A percentile compares a stretch with the other conserved stretches of the same genome.
Conservation (phyloP, 2,329 filamentous ascomycete genomes). For the Talaromyces sp. region DNA sequence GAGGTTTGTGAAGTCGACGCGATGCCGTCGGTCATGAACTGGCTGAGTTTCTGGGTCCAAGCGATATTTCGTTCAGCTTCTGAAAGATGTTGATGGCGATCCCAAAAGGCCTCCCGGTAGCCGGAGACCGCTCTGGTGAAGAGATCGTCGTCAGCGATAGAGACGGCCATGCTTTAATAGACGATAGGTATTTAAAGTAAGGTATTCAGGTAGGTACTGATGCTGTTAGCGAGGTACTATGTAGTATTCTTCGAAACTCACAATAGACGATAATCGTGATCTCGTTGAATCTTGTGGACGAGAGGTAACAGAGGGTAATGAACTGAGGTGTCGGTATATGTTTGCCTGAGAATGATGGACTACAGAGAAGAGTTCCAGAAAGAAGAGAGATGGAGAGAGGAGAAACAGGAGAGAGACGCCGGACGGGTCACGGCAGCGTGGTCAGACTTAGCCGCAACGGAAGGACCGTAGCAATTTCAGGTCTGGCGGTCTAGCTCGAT, state of each 20-base stretch:
- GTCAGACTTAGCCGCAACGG: background rate
- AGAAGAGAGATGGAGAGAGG: too few species aligned
- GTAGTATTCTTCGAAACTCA: background rate
- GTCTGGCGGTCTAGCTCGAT: background rate
- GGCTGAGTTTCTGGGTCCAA: conserved; percentile 38
- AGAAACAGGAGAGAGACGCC: background rate
- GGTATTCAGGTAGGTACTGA: background rate
- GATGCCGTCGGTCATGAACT: conserved; percentile 34
- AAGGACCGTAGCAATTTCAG: background rate
- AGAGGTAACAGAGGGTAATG: background rate
- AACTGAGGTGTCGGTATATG: background rate
- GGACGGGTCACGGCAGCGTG: background rate
- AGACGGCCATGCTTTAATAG: conserved; percentile 35
- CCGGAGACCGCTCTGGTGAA: conserved; percentile 41
- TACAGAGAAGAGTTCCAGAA: background rate
- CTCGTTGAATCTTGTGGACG: background rate
- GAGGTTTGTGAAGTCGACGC: conserved; percentile 21
- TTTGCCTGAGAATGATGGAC: background rate
- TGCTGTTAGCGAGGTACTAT: background rate
- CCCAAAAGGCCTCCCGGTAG: conserved; percentile 42
- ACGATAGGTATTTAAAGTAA: too few species aligned
- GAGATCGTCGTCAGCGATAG: conserved; percentile 37
- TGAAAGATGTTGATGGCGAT: conserved; percentile 39
- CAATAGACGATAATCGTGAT: background rate
- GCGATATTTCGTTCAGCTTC: conserved; percentile 41